Evolutionary conservation across 371 early-diverging fungal species (phyloP).

Genomic region (Apophysomyces trapeziformis): DNA sequence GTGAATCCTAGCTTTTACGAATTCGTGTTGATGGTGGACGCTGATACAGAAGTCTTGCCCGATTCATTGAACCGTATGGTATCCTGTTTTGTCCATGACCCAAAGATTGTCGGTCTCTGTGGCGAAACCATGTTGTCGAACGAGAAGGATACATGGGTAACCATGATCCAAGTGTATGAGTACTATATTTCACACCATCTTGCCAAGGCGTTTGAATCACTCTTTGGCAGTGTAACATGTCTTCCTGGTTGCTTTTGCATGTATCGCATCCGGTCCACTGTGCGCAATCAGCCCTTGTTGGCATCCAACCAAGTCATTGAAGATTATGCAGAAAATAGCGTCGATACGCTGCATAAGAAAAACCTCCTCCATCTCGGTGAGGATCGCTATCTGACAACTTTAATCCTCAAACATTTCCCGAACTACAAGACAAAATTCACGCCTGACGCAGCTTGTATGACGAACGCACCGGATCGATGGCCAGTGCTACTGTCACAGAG

Average conservation of each 20-base stretch:
- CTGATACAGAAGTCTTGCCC: conserved; percentile 88
- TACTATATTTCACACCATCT: conserved; percentile 99
- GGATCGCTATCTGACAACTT: conserved; percentile 95
- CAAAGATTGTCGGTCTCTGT: conserved; percentile 88
- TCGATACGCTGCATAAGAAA: conserved; percentile 98
- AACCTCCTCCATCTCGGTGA: conserved; percentile 84
- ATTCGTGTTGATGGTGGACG: conserved; percentile 93
- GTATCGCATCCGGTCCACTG: conserved; percentile 87
- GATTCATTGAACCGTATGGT: conserved; percentile 83
- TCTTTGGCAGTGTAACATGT: conserved; percentile 97
- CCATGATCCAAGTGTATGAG: conserved; percentile 99
- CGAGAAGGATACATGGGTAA: conserved; percentile 89
- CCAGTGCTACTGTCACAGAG: conserved; percentile 82
- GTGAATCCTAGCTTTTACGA: conserved; percentile 89
- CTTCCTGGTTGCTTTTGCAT: conserved; percentile 96
- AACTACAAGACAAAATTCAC: conserved; percentile 96
- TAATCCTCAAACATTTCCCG: conserved; percentile 99
- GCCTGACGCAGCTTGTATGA: conserved; percentile 90
- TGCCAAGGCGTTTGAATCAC: conserved; percentile 98
- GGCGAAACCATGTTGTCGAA: conserved; percentile 92
- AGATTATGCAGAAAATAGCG: conserved; percentile 95
- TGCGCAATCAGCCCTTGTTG: conserved; percentile 87
- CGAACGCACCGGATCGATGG: conserved; percentile 94
- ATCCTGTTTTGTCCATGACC: conserved; percentile 79
- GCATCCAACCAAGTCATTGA: conserved; percentile 87